Conservation (phyloP, 192 early-diverging fungal species). For the Dissophora globulifera region DNA sequence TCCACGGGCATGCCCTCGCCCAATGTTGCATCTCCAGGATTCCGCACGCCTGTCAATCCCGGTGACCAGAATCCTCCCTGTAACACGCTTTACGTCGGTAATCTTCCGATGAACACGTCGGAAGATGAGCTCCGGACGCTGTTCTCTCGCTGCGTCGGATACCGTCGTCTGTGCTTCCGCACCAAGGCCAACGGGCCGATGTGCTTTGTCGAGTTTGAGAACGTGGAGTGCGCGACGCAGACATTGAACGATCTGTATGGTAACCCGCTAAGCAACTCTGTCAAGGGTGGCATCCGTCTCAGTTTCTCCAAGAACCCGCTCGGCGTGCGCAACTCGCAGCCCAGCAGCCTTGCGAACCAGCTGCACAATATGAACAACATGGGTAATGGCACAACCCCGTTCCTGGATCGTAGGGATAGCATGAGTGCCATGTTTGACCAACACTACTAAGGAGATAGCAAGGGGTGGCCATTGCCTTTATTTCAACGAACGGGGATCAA, state of each 20-base stretch:
- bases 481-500: too few species aligned
- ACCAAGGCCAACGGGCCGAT: slow-evolving; percentile 93
- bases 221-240: slow-evolving; percentile 89
- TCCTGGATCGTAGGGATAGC: slow-evolving; percentile 49
- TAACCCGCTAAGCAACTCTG: slow-evolving; percentile 82
- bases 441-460: slow-evolving; percentile 50
- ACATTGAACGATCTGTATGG: slow-evolving; percentile 90
- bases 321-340: slow-evolving; percentile 74
- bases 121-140: slow-evolving; percentile 91
- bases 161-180: slow-evolving; percentile 90
- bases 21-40: slow-evolving; percentile 60
- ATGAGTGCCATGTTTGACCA: slow-evolving; percentile 55
- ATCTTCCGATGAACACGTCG: slow-evolving; percentile 86
- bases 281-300: slow-evolving; percentile 95
- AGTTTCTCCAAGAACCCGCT: slow-evolving; percentile 97
- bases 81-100: slow-evolving; percentile 99
- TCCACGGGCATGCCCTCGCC: slow-evolving; percentile 46
- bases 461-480: too few species aligned
- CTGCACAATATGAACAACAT: slow-evolving; percentile 48
- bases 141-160: slow-evolving; percentile 86
- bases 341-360: slow-evolving; percentile 47
- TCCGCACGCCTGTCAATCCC: slow-evolving; percentile 65
- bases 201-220: slow-evolving; percentile 99
- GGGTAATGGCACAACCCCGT: slow-evolving; percentile 22
- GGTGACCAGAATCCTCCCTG: slow-evolving; percentile 98